phyloP scores from a whole-genome alignment of 2,329 filamentous ascomycete genomes.

The Trichoderma gracile region DNA sequence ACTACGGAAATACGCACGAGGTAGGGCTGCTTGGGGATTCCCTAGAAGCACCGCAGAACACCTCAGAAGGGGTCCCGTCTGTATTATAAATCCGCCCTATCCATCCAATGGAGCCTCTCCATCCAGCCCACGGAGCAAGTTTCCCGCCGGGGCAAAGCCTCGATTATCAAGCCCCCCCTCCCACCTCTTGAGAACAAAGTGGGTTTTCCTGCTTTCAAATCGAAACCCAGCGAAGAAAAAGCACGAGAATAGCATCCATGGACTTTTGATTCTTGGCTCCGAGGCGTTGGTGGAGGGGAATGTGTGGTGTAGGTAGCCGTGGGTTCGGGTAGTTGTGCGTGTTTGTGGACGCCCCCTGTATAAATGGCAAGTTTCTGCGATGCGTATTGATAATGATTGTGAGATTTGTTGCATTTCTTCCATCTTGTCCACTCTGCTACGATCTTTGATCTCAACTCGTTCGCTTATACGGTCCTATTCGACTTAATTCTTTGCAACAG shows the following conservation, averaged over 20 bases:
- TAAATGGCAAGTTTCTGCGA: background rate
- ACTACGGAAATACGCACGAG: too few relatives aligned
- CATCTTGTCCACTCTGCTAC: too few relatives aligned
- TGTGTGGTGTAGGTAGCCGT: background rate
- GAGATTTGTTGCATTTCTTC: too few relatives aligned
- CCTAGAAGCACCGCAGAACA: too few relatives aligned
- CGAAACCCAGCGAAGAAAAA: background rate
- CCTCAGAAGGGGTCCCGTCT: background rate
- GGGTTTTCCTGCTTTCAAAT: constrained; percentile 18
- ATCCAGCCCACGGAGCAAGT: background rate
- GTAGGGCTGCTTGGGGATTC: too few relatives aligned
- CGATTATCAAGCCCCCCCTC: background rate
- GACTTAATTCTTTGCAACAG: background rate
- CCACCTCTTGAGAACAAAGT: too few relatives aligned
- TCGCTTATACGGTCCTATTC: background rate
- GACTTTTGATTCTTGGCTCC: too few relatives aligned
- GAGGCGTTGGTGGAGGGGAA: too few relatives aligned
- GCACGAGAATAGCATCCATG: too few relatives aligned
- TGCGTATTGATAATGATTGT: background rate
- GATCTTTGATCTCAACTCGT: too few relatives aligned
- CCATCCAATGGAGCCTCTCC: background rate
- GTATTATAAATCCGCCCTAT: background rate
- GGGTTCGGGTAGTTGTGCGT: background rate
- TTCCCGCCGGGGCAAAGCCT: background rate
- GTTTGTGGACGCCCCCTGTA: background rate